Conservation (phyloP, 768 basidiomycete species). For the Xerocomus spinulosus region DNA sequence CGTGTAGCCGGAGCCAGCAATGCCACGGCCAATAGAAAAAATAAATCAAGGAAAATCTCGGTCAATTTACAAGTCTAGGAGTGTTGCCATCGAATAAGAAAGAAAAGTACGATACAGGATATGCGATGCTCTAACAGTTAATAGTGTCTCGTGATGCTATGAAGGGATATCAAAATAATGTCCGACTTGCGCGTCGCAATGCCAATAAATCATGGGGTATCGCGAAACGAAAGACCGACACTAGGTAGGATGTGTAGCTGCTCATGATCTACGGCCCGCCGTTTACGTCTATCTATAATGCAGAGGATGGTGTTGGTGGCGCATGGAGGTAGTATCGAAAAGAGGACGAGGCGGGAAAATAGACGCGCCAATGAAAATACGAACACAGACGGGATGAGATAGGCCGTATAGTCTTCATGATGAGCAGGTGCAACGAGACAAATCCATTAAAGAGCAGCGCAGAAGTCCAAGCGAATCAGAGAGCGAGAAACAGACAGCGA, state of each 20-base stretch:
- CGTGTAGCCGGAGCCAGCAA: constrained; percentile 24
- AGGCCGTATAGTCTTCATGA: constrained; percentile 41
- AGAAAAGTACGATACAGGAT: constrained; percentile 39
- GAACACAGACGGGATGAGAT: constrained; percentile 39
- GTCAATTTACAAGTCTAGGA: constrained; percentile 6
- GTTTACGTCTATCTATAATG: constrained; percentile 41
- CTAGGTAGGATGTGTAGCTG: constrained; percentile 37
- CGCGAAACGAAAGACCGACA: constrained; percentile 51
- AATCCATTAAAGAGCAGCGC: constrained; percentile 63
- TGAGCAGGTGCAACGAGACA: constrained; percentile 54
- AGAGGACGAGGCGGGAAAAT: constrained; percentile 10
- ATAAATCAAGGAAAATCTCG: background rate
- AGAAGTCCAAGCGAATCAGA: constrained; percentile 38
- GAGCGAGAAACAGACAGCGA: constrained; percentile 27
- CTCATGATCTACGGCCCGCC: constrained; percentile 43
- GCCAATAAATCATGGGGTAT: constrained; percentile 42
- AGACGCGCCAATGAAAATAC: constrained; percentile 32
- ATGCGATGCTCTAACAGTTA: constrained; percentile 65
- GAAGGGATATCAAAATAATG: constrained; percentile 38
- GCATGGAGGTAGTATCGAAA: constrained; percentile 11
- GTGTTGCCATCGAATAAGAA: constrained; percentile 22
- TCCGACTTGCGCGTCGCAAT: constrained; percentile 48
- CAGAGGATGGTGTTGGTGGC: constrained; percentile 27
- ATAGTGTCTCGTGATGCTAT: constrained; percentile 57
- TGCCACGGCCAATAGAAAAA: too few relatives aligned